Base-by-base conservation (phyloP, 257 asterid species). In the Perilla frutescens region DNA sequence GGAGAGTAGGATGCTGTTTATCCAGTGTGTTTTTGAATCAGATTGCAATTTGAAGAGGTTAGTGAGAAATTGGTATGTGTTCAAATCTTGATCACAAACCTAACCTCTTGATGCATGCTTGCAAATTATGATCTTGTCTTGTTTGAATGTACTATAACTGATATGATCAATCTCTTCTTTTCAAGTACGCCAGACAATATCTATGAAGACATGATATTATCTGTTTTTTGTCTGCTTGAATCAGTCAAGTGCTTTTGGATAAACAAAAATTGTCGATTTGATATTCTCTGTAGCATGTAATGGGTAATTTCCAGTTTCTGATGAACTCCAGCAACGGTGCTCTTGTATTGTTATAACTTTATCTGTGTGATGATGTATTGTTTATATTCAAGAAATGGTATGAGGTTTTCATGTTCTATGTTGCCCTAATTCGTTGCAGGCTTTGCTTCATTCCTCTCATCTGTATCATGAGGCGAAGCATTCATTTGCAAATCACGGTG, bases 401-500 rank as follows among this genome's bases (percentile, higher is more conserved):
- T 34, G 1, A 55, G 89, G 87, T 20, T 71, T 58, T 20, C 59
- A 10, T 71, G 60, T 71, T 26, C 29, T 44, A n/a, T 45, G 9
- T 34, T 45, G 26, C 29, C 60, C 8, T 8, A 36, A 40, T 72
- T 72, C 37, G 76, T 53, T 41, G 43, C 81, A 93, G 98, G 98
- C 98, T 66, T 87, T 93, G 77, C 97, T 93, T 75, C 97, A 93
- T 80, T 93, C 98, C 12, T 89, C 98, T 13, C 98, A 93, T 83
- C 85, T 90, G 98, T 93, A 84, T 72, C 97, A 93, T 81, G 98
- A 93, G 83, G 98, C 98, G 5, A 86, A 79, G 69, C 96, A 93
- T 79, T 78, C 96, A 11, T 93, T 93, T 79, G 86, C 96, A 69
- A 78, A 69, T 83, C 98, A 93, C 62, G 98, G 98, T 71, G 96